Conservation (phyloP, 2,329 filamentous ascomycete species). For the Tolypocladium capitatum region DNA sequence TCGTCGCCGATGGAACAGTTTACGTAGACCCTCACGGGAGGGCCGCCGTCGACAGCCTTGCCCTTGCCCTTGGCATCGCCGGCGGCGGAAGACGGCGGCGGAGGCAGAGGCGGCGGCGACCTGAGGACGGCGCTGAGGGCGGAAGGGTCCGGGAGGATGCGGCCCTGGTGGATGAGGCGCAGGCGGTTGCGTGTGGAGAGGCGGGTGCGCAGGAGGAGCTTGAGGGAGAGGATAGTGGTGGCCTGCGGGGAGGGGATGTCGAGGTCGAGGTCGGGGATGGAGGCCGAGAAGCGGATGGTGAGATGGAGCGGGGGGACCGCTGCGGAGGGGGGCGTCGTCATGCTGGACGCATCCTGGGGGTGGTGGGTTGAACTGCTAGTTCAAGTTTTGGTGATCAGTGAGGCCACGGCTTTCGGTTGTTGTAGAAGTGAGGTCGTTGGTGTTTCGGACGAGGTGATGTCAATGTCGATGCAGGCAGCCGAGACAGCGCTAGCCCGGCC, state of each 20-base stretch:
- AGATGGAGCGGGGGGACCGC: constrained; percentile 45
- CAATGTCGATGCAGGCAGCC: neutral
- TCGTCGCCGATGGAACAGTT: constrained; percentile 83
- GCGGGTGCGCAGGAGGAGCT: constrained; percentile 64
- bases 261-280: constrained; percentile 70
- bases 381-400: neutral
- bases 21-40: constrained; percentile 56
- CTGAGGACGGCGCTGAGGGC: constrained; percentile 57
- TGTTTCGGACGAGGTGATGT: neutral
- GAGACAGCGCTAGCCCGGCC: neutral
- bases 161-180: constrained; percentile 81
- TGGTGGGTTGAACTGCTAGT: neutral
- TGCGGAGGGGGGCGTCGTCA: constrained; percentile 8
- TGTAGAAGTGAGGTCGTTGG: neutral
- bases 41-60: constrained; percentile 37
- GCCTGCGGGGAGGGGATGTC: constrained; percentile 54
- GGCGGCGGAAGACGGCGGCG: constrained; percentile 33
- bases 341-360: constrained; percentile 12
- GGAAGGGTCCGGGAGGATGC: constrained; percentile 63
- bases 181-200: constrained; percentile 60
- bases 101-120: constrained; percentile 44
- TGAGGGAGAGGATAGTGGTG: constrained; percentile 66
- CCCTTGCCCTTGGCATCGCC: constrained; percentile 29
- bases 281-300: constrained; percentile 80
- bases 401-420: neutral